These are phyloP conservation scores for Vitis cinerea DNA, from an alignment of 164 flowering plant genomes.

Conservation along the genomic window DNA sequence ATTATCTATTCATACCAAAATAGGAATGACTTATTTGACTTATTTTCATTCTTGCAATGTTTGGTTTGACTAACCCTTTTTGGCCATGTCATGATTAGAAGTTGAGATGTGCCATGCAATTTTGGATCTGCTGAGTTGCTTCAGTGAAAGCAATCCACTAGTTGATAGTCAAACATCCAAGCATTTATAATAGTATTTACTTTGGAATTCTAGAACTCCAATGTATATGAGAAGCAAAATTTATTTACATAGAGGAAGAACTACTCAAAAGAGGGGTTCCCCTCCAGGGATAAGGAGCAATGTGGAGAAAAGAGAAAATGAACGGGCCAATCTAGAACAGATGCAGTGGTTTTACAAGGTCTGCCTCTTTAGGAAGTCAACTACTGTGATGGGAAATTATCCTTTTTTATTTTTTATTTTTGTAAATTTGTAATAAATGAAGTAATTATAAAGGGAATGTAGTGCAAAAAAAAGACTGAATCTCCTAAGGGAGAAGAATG, in stretches of 20 bases:
- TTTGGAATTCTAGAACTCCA: too few species aligned
- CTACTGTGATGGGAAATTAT: too few species aligned
- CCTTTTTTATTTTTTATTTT: too few species aligned
- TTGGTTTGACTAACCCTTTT: background rate
- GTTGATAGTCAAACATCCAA: background rate
- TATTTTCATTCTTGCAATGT: background rate
- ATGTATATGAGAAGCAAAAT: too few species aligned
- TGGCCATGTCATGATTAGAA: background rate
- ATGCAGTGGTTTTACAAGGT: background rate
- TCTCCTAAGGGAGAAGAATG: too few species aligned
- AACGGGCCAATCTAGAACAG: background rate
- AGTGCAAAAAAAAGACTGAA: too few species aligned
- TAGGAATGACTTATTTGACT: background rate
- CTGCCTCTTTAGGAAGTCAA: too few species aligned
- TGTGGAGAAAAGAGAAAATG: background rate
- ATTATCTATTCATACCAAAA: too few species aligned
- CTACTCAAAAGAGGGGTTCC: background rate
- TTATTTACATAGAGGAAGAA: too few species aligned
- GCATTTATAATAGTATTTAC: too few species aligned
- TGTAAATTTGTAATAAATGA: too few species aligned
- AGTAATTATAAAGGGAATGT: too few species aligned
- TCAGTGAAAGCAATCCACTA: background rate
- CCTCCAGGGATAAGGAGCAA: background rate
- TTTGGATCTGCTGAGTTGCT: background rate
- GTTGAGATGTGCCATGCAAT: background rate